Conservation (phyloP, 169 alveolate genomes). For the Babesia gibsoni region DNA sequence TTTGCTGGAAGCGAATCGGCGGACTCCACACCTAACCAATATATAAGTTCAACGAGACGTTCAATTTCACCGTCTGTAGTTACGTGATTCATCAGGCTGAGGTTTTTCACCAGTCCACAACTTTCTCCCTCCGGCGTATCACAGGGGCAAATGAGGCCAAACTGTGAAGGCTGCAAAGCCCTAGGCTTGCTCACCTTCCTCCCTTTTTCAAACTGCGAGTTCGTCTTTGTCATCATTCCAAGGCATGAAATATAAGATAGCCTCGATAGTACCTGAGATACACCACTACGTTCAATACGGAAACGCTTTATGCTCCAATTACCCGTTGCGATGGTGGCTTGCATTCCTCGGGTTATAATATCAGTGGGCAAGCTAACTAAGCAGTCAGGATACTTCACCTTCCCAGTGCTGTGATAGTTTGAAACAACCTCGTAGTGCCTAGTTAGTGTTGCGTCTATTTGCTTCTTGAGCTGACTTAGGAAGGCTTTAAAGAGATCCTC, state of each 20-base stretch:
- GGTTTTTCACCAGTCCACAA: conserved; percentile 97
- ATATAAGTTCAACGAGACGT: conserved; percentile 66
- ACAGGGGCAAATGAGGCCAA: conserved; percentile 99
- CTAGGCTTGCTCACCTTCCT: conserved; percentile 98
- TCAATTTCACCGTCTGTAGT: conserved; percentile 92
- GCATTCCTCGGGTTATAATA: conserved; percentile 94
- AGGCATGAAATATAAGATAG: conserved; percentile 92
- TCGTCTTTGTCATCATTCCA: conserved; percentile 88
- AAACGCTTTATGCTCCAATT: conserved; percentile 98
- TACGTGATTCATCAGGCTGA: conserved; percentile 97
- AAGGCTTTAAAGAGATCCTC: conserved; percentile 85
- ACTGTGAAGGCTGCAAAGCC: conserved; percentile 97
- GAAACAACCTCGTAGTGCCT: conserved; percentile 73
- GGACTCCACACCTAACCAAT: conserved; percentile 78
- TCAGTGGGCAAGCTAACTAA: conserved; percentile 87
- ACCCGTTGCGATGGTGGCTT: conserved; percentile 96
- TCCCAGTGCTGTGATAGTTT: conserved; percentile 46
- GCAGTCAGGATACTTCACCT: conserved; percentile 84
- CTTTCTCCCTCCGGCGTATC: conserved; percentile 99
- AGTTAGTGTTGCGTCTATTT: conserved; percentile 80
- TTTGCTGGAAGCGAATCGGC: conserved; percentile 69
- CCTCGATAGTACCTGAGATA: conserved; percentile 94
- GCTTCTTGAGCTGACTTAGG: conserved; percentile 78
- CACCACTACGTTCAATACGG: conserved; percentile 97
- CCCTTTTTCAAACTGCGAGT: conserved; percentile 88